A percentile compares a stretch with the other conserved stretches of the same genome.
Conservation (phyloP, 2,329 filamentous ascomycete species). For the Paecilomyces variotii region DNA sequence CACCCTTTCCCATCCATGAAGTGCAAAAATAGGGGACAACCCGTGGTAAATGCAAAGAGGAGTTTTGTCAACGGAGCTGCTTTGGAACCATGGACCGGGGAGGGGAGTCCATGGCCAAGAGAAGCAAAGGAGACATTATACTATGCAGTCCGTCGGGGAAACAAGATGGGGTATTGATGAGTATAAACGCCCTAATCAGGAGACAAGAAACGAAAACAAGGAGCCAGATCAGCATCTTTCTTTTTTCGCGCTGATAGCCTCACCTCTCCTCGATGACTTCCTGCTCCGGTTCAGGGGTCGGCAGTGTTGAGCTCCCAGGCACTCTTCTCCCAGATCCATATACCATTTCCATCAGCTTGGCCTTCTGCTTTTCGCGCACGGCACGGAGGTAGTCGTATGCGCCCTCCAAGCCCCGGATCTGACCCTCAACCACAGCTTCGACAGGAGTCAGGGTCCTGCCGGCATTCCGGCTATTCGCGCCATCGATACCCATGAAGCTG, state of each 20-base stretch:
- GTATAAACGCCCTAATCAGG: not conserved
- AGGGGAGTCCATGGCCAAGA: not conserved
- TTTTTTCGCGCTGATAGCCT: not conserved
- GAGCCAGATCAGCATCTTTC: too few relatives aligned
- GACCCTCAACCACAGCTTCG: conserved; percentile 59
- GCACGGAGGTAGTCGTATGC: conserved; percentile 70
- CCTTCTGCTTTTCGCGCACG: conserved; percentile 71
- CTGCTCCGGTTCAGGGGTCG: conserved; percentile 11
- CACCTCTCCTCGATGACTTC: conserved; percentile 2
- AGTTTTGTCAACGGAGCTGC: not conserved
- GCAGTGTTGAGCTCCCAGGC: conserved; percentile 17
- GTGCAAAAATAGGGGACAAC: not conserved
- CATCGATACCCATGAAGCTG: conserved; percentile 24
- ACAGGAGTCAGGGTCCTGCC: conserved; percentile 54
- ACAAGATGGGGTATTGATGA: not conserved
- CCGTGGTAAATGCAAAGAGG: not conserved
- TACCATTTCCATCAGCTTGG: conserved; percentile 71
- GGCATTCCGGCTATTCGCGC: conserved; percentile 36
- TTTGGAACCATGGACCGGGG: not conserved
- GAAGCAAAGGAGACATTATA: not conserved
- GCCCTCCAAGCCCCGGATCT: conserved; percentile 73
- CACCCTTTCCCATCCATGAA: not conserved
- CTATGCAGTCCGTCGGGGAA: not conserved
- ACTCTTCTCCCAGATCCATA: conserved; percentile 48
- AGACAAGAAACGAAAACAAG: not conserved